A percentile compares a stretch with the other conserved stretches of the same genome.
phyloP scores from a whole-genome alignment of 495 filamentous ascomycete genomes.

The Tuber umbilicatum region DNA sequence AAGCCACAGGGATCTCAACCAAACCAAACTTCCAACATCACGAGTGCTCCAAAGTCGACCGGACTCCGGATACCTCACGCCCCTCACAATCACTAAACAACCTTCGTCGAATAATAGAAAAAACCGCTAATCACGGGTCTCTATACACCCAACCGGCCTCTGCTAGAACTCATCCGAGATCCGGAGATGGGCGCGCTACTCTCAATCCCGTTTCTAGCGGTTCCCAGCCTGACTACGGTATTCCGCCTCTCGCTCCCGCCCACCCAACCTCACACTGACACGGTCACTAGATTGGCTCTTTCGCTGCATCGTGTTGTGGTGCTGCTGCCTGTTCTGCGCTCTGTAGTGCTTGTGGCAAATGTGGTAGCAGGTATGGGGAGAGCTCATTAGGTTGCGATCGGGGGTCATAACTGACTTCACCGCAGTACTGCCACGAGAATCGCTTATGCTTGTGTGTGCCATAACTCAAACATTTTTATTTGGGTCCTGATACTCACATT shows the following conservation, averaged over 20 bases:
- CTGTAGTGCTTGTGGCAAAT: constrained; percentile 91
- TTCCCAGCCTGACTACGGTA: constrained; percentile 84
- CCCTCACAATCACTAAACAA: background rate
- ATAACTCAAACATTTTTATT: background rate
- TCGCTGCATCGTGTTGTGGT: constrained; percentile 82
- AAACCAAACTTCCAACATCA: background rate
- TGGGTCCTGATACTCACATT: constrained; percentile 11
- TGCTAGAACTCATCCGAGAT: background rate
- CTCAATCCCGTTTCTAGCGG: constrained; percentile 77
- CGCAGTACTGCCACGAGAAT: constrained; percentile 89
- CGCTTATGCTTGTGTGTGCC: constrained; percentile 63
- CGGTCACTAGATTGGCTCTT: constrained; percentile 59
- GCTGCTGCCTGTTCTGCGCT: constrained; percentile 91
- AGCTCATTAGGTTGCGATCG: background rate
- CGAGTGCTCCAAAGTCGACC: background rate
- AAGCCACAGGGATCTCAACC: background rate
- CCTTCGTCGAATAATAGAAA: background rate
- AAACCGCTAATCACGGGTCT: background rate
- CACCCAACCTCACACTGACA: constrained; percentile 37
- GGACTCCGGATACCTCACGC: background rate
- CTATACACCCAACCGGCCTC: background rate
- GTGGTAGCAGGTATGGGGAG: constrained; percentile 75
- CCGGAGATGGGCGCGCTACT: constrained; percentile 76
- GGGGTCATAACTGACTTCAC: constrained; percentile 24
- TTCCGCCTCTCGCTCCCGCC: constrained; percentile 45